Evolutionary conservation across 2,329 filamentous ascomycete genomes (phyloP).

Genomic region (Pyrenochaeta sp.): DNA sequence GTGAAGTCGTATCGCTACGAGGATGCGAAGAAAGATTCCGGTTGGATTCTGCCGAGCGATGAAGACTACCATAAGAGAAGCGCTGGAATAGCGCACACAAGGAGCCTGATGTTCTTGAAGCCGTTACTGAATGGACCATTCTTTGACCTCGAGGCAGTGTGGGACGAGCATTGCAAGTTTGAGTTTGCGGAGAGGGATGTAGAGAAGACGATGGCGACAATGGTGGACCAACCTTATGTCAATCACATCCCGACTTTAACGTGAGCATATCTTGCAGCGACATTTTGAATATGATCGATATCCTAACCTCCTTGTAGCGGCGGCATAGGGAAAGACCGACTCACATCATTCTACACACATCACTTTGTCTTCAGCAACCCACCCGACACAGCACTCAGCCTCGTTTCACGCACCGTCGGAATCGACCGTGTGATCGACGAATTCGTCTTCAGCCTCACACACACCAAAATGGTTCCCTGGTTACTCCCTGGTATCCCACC

Average conservation of each 20-base stretch:
- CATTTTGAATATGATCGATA: not conserved
- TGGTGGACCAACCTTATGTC: constrained; percentile 81
- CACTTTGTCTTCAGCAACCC: constrained; percentile 81
- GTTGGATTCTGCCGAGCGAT: constrained; percentile 41
- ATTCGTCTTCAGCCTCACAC: constrained; percentile 46
- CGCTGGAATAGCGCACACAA: constrained; percentile 71
- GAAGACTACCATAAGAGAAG: constrained; percentile 55
- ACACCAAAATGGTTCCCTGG: constrained; percentile 45
- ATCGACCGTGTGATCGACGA: constrained; percentile 68
- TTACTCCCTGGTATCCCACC: constrained; percentile 47
- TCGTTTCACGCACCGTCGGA: constrained; percentile 76
- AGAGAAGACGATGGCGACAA: constrained; percentile 79
- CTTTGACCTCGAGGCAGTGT: constrained; percentile 79
- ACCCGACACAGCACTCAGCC: constrained; percentile 70
- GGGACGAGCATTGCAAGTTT: constrained; percentile 78
- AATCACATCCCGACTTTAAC: constrained; percentile 76
- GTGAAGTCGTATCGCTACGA: constrained; percentile 38
- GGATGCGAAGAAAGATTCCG: constrained; percentile 29
- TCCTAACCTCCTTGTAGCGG: constrained; percentile 51
- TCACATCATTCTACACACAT: constrained; percentile 74
- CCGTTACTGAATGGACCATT: constrained; percentile 68
- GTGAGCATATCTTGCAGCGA: constrained; percentile 14
- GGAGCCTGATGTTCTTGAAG: constrained; percentile 72
- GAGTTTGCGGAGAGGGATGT: constrained; percentile 76
- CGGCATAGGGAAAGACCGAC: constrained; percentile 69